Evolutionary conservation across 139 green algal species (phyloP), one percentile per base, ranked within the genome.

Genomic region (Chlorella sorokiniana): DNA sequence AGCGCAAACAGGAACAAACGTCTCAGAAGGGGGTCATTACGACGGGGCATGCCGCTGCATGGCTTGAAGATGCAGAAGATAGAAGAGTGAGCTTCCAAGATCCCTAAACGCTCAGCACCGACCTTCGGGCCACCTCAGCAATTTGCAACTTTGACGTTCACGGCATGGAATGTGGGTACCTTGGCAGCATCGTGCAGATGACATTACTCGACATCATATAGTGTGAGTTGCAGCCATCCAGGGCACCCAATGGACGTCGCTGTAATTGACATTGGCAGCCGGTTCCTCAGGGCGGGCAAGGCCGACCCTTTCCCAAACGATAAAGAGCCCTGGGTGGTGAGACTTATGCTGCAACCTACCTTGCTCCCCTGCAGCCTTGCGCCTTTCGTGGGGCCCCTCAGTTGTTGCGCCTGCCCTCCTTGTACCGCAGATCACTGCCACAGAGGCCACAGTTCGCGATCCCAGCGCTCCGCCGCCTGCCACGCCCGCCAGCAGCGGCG

Each of bases 231-330:
- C 56, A 29, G 16, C 16, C n/a, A 33, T 33, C 18, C 56, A 16
- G 22, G n/a, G n/a, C n/a, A n/a, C n/a, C 48, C 6, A 65, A 79
- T 79, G 73, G 73, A 79, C 22, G 73, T 79, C 2, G 73, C 87
- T 0, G 90, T 96, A 1, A 31, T 95, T 22, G 92, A 95, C 52
- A 83, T 86, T 51, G 93, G 93, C 75, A 91, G 83, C 76, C 81
- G 90, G 23, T 91, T 83, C 68, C 78, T 95, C n/a, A 92, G 93
- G 35, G 91, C 90, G 8, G 93, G 93, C 27, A 86, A 88, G 54
- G 82, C 87, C 0, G 76, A 75, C 76, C 86, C 88, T 40, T 93
- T 92, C 29, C 92, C 92, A 0, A 89, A 71, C 25, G 92, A 94
- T 0, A 81, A 89, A 20, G 90, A 93, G 69, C 93, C 92, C 0